Conservation (phyloP, 495 filamentous ascomycete genomes). For the Pseudevernia furfuracea region DNA sequence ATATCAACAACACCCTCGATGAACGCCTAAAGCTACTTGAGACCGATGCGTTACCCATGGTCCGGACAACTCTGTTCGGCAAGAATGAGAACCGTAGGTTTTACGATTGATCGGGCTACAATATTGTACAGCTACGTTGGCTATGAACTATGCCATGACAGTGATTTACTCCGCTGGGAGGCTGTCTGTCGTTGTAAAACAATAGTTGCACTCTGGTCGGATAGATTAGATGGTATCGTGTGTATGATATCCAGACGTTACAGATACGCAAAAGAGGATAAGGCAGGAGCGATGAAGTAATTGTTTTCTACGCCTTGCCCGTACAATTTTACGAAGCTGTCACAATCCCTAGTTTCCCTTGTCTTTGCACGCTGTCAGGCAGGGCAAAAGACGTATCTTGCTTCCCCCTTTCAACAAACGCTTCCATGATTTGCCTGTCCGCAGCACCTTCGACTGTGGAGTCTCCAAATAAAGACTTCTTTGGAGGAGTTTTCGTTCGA, state of each 20-base stretch:
- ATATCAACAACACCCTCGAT: slow-evolving; percentile 97
- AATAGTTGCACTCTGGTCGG: not conserved
- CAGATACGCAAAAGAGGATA: not conserved
- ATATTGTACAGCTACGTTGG: not conserved
- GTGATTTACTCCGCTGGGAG: not conserved
- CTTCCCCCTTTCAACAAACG: slow-evolving; percentile 9
- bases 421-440: slow-evolving; percentile 15
- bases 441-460: slow-evolving; percentile 25
- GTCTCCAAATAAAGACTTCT: slow-evolving; percentile 47
- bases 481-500: slow-evolving; percentile 55
- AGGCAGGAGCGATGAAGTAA: not conserved
- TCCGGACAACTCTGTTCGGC: slow-evolving; percentile 81
- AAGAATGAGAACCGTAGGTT: slow-evolving; percentile 90
- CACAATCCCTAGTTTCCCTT: not conserved
- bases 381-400: not conserved
- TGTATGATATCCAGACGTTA: slow-evolving; percentile 14
- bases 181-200: not conserved
- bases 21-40: slow-evolving; percentile 79
- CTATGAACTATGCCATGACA: not conserved
- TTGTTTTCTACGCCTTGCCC: not conserved
- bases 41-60: slow-evolving; percentile 72
- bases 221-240: not conserved
- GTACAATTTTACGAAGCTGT: not conserved
- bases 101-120: slow-evolving; percentile 57
- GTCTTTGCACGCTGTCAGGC: not conserved